Base-by-base conservation (phyloP, 345 rosid species). In the Eucalyptus regnans region DNA sequence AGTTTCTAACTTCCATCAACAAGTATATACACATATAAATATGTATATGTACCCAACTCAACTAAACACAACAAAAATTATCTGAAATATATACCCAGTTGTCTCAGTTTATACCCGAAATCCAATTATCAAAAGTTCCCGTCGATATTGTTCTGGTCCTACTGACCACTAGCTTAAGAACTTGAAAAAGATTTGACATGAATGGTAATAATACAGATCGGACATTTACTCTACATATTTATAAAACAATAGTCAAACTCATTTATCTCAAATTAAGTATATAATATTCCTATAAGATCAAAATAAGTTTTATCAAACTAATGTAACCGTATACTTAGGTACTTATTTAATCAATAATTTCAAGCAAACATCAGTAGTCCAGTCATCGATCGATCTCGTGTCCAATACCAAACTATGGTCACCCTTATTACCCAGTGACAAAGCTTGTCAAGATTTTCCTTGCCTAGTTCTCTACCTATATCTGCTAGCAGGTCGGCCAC, bases 401-500 rank as follows among this genome's bases (percentile, higher is more conserved):
- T 37, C 6, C 33, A 66, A 68, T 68, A 68, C 8, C 11, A 33
- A 68, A 31, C 12, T 33, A 33, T 68, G 80, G 23, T 16, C 23
- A n/a, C 12, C 22, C 11, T 68, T 68, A 68, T 68, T 41, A 33
- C 29, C 37, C 4, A 1, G 3, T n/a, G 10, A n/a, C 20, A n/a
- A 64, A n/a, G 41, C 76, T n/a, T n/a, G 33, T 17, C 18, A 64
- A n/a, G 76, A 64, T 29, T 64, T 56, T 56, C 66, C 31, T 27
- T 60, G 14, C 7, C 37, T n/a, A 64, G 33, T 14, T 62, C 71
- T 62, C 71, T 29, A n/a, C 76, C 37, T 64, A 60, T 12, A 27
- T 60, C 4, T 9, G 1, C 6, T 25, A 22, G 62, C 3, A 9
- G 0, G 12, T 56, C 0, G 29, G 62, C 62, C 16, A 33, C 7